Evolutionary conservation across 768 basidiomycete genomes (phyloP), one percentile per base, ranked within the genome.

Genomic region (Agrocybe praecox): DNA sequence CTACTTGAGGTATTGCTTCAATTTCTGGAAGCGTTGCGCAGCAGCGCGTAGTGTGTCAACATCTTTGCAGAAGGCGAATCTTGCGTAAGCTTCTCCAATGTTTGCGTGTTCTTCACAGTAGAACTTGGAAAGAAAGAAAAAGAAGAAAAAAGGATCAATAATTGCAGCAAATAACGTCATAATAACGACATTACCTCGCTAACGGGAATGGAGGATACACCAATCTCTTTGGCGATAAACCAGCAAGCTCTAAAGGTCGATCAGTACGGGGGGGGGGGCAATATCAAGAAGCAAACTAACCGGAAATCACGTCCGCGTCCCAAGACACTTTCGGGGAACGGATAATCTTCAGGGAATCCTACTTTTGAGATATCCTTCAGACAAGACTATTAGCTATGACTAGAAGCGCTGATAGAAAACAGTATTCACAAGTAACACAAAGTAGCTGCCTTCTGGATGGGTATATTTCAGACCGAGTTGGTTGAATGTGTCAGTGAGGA

Each of bases 1-100:
- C 48, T 61, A 68, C 26, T 72, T 67, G 36, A 82, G 73, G 73
- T 81, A 96, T 53, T 92, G 83, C 66, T 82, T 84, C 61, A 99
- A 75, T 21, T 75, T 76, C 70, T 88, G 80, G 18, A 99, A 75
- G n/a, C 93, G 84, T 65, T 91, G 88, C 21, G 86, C 88, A n/a
- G 97, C 97, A 19, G 74, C 77, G 57, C 76, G 81, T 15, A 99
- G 80, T 0, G 94, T 96, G 42, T 92, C 92, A 18, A 86, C 60
- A 65, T 98, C 96, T 69, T 99, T 99, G 80, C 97, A 98, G 79
- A 97, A 95, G 1, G 95, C 89, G 69, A 98, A 98, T 54, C 94
- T 84, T 19, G 83, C 87, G 67, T 88, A 96, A 46, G 78, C 87
- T 71, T 96, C 95, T 23, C 96, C 96, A 53, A 97, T 92, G 55